Base-by-base conservation (phyloP, 208 protist genomes). In the Vickermania spadyakhi region DNA sequence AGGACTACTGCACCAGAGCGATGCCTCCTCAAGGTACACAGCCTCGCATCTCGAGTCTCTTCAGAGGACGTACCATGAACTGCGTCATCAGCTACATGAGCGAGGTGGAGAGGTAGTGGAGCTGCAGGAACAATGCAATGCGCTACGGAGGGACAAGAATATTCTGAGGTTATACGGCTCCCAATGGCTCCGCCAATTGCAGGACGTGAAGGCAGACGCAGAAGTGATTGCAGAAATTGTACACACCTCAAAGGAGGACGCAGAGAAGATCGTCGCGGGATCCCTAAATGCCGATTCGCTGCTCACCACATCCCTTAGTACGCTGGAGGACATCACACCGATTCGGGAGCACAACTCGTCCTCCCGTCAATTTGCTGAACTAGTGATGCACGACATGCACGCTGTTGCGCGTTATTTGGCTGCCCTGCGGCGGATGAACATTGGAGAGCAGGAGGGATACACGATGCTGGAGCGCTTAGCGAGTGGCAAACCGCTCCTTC, bases 351-450 rank as follows among this genome's bases (percentile, higher is more conserved):
- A 45, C 26, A 64, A 45, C 58, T 22, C 3, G 21, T 14, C 3
- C 27, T 50, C 66, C 25, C 50, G 51, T 3, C 28, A 54, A 3
- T 93, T 93, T 75, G 77, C 82, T 0, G 76, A 79, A 67, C 70
- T 77, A 49, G 75, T 88, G 11, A 70, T 86, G 72, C 51, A 68
- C n/a, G 80, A 93, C 70, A 76, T 81, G 52, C 60, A 79, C 53
- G 71, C 78, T 4, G 66, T 89, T 1, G 65, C 71, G 13, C 82
- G 78, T 58, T 90, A 89, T 64, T 56, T 89, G 18, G 58, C 68
- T 31, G 75, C 75, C 18, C 73, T 90, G 25, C 86, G 83, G n/a
- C 63, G 73, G n/a, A 89, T 93, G 75, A 60, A 86, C 28, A 73
- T 88, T 60, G 68, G 60, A 22, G 75, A 86, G 26, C 45, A 56